phyloP scores from a whole-genome alignment of 306 rosid species.

The Lathyrus oleraceus region DNA sequence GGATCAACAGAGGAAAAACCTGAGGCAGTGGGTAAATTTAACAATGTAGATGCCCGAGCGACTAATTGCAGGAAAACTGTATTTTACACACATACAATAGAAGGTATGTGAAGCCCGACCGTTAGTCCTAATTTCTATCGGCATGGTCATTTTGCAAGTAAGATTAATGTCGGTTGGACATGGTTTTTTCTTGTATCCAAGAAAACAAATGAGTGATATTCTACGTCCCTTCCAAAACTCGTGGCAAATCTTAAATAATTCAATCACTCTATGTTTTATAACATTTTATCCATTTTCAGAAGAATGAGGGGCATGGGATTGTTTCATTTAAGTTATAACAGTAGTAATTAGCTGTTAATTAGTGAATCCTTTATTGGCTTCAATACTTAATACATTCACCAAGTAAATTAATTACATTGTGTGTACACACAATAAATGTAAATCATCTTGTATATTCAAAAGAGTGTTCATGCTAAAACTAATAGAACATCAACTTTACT shows the following conservation, averaged over 20 bases:
- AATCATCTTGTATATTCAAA: too few relatives aligned
- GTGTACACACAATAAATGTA: neutral
- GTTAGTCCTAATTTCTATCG: neutral
- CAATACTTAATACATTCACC: neutral
- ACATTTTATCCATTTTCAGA: neutral
- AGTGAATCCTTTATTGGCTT: neutral
- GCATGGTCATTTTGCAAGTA: neutral
- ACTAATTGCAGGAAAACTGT: neutral
- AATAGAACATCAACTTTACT: neutral
- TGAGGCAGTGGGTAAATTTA: conserved; percentile 39
- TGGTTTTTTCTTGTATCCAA: neutral
- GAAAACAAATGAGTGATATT: neutral
- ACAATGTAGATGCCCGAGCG: neutral
- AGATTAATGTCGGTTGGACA: neutral
- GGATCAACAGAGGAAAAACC: conserved; percentile 81
- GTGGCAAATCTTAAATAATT: neutral
- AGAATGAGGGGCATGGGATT: neutral
- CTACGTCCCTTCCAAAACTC: neutral
- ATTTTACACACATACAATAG: neutral
- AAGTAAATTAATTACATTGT: neutral
- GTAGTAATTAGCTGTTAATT: neutral
- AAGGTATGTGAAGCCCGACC: neutral
- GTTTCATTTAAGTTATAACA: neutral
- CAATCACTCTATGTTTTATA: neutral
- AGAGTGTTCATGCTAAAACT: neutral